Base-by-base conservation (phyloP, 2,329 filamentous ascomycete species). In the Penicillium sp. region DNA sequence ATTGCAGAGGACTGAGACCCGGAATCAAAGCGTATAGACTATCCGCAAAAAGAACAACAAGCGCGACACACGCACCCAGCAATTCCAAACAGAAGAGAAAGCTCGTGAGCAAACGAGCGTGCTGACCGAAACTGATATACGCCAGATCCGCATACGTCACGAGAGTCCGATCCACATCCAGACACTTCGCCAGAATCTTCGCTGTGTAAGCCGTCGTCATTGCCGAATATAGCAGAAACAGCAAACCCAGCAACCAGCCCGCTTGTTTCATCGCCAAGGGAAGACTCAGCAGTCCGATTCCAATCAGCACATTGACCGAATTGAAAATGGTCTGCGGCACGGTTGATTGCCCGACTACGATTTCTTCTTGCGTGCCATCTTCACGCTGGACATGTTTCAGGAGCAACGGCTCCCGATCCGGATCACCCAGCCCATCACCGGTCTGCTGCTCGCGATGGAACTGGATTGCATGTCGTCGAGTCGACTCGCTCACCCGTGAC, bases 271-370 rank as follows among this genome's bases (percentile, higher is more conserved):
- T 80, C 5, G 90, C 93, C 68, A 97, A 82, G 5, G 93, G 94
- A 50, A 99, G 79, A 72, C 91, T 95, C 47, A 99, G 81, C 26
- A 99, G 78, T 1, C 93, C 93, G 26, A 99, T 88, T 14, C 92
- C 92, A 57, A 97, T 93, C 55, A 97, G 78, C 47, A 95, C 91
- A 62, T 96, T 96, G 70, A 93, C 93, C 3, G 91, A 95, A 75
- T 99, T 99, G 80, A 97, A 96, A 58, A 97, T 84, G 6, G 93
- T 97, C 77, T 97, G 93, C 0, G 92, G 92, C 14, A 97, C 81
- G 1, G 93, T 99, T n/a, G 91, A 96, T 76, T 95, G 92, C 34
- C 93, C 93, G 58, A 96, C 89, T 2, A 96, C 87, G 2, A 93
- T 84, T 63, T 93, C 84, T 52, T 96, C 85, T 44, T 93, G 84